A percentile compares a stretch with the other conserved stretches of the same genome.
phyloP scores from a whole-genome alignment of 2,329 filamentous ascomycete species.

The Trichoderma atrobrunneum region DNA sequence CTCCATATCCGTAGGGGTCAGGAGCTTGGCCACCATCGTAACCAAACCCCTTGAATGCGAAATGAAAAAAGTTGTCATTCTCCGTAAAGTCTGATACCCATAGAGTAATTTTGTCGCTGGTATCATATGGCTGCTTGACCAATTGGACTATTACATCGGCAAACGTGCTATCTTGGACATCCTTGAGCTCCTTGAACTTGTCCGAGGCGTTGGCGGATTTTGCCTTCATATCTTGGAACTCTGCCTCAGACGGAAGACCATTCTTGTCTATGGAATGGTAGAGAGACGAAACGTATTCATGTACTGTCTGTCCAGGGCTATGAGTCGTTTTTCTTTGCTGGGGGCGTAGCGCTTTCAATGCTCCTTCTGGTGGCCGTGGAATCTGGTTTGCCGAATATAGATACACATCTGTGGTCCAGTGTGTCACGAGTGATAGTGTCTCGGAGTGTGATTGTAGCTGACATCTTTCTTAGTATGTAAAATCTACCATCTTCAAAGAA shows the following conservation, averaged over 20 bases:
- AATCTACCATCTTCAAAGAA: background rate
- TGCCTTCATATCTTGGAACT: constrained; percentile 41
- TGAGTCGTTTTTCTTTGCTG: constrained; percentile 23
- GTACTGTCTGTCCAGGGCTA: constrained; percentile 30
- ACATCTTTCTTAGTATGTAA: background rate
- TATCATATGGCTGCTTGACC: constrained; percentile 49
- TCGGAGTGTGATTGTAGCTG: constrained; percentile 11
- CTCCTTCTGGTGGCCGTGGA: constrained; percentile 36
- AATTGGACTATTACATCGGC: constrained; percentile 72
- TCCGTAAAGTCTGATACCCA: constrained; percentile 83
- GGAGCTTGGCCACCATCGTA: constrained; percentile 43
- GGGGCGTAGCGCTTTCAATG: constrained; percentile 31
- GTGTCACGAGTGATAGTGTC: constrained; percentile 44
- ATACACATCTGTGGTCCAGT: constrained; percentile 41
- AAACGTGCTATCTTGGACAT: constrained; percentile 56
- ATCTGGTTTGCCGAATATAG: constrained; percentile 40
- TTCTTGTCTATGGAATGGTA: constrained; percentile 45
- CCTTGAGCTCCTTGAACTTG: constrained; percentile 64
- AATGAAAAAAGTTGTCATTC: constrained; percentile 62
- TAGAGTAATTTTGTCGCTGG: constrained; percentile 52
- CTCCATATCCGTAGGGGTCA: constrained; percentile 55
- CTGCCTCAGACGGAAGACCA: constrained; percentile 39
- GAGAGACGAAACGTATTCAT: constrained; percentile 47
- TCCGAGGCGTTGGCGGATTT: constrained; percentile 45
- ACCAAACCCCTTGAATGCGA: constrained; percentile 30